Evolutionary conservation across 2,329 filamentous ascomycete genomes (phyloP).

Genomic region (Amylocarpus encephaloides): DNA sequence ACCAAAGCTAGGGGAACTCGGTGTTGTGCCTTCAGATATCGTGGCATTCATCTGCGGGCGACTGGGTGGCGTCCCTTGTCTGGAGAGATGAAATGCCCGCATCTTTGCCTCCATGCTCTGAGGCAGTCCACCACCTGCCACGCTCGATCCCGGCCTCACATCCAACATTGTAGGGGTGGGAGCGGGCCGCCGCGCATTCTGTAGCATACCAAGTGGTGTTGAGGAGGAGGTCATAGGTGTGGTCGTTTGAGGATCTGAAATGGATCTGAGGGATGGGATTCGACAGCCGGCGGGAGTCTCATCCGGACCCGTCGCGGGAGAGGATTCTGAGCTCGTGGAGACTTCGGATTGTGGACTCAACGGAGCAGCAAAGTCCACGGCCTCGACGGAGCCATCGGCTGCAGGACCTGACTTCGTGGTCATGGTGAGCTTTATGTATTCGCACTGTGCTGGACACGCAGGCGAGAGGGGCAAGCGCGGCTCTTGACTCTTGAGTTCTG

Average conservation of each 20-base stretch:
- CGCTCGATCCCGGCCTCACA: conserved; percentile 16
- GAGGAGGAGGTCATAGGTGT: conserved; percentile 70
- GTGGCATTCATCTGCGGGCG: conserved; percentile 24
- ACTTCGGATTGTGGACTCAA: conserved; percentile 7
- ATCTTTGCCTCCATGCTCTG: conserved; percentile 63
- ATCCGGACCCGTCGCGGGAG: conserved; percentile 11
- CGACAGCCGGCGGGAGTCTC: conserved; percentile 34
- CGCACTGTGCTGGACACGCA: neutral
- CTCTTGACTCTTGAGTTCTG: no score
- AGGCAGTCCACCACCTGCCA: conserved; percentile 44
- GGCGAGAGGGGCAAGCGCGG: neutral
- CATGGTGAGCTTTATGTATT: conserved; percentile 11
- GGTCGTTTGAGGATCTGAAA: conserved; percentile 49
- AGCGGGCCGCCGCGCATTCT: conserved; percentile 51
- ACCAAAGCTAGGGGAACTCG: conserved; percentile 17
- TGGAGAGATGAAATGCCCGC: conserved; percentile 61
- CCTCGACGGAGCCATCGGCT: conserved; percentile 18
- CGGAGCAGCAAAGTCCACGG: conserved; percentile 19
- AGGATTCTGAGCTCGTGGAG: neutral
- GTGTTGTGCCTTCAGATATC: conserved; percentile 33
- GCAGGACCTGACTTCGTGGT: conserved; percentile 18
- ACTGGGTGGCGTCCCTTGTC: conserved; percentile 49
- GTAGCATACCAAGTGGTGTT: conserved; percentile 73
- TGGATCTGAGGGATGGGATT: conserved; percentile 52
- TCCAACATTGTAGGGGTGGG: conserved; percentile 10